Percentiles rank a stretch among this genome's conserved stretches.
Conservation (phyloP, 805 yeast species). For the Lipomyces kockii region DNA sequence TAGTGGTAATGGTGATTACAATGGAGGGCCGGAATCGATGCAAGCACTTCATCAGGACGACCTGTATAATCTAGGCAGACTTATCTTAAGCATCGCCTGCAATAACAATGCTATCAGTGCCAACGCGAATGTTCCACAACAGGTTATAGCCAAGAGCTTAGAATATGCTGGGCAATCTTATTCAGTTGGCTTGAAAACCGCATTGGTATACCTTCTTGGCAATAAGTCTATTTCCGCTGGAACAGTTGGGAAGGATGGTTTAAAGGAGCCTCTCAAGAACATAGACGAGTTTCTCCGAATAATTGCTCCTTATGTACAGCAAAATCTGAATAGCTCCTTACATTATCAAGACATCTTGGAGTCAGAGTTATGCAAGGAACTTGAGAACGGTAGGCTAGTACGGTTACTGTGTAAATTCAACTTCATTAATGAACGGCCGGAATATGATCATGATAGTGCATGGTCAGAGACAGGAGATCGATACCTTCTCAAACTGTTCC, state of each 20-base stretch:
- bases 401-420: constrained; percentile 81
- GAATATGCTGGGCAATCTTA: constrained; percentile 25
- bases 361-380: constrained; percentile 60
- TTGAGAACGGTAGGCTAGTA: constrained; percentile 87
- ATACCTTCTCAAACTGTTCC: constrained; percentile 73
- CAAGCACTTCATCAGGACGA: constrained; percentile 58
- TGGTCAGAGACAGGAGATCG: constrained; percentile 80
- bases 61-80: constrained; percentile 59
- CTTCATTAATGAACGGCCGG: constrained; percentile 76
- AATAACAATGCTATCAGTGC: constrained; percentile 17
- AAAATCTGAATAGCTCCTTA: constrained; percentile 38
- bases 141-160: constrained; percentile 16
- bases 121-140: constrained; percentile 9
- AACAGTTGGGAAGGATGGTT: constrained; percentile 3
- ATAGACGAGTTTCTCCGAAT: constrained; percentile 38
- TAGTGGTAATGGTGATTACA: constrained; percentile 44
- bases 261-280: constrained; percentile 23
- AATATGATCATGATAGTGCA: constrained; percentile 56
- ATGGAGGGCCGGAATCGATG: constrained; percentile 36
- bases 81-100: constrained; percentile 61
- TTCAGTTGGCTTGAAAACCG: constrained; percentile 25
- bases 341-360: constrained; percentile 44
- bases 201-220: constrained; percentile 23
- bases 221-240: constrained; percentile 7
- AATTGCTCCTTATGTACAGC: constrained; percentile 40